Evolutionary conservation across 2,329 filamentous ascomycete species (phyloP).

Genomic region (Microcyclospora tardicrescens): DNA sequence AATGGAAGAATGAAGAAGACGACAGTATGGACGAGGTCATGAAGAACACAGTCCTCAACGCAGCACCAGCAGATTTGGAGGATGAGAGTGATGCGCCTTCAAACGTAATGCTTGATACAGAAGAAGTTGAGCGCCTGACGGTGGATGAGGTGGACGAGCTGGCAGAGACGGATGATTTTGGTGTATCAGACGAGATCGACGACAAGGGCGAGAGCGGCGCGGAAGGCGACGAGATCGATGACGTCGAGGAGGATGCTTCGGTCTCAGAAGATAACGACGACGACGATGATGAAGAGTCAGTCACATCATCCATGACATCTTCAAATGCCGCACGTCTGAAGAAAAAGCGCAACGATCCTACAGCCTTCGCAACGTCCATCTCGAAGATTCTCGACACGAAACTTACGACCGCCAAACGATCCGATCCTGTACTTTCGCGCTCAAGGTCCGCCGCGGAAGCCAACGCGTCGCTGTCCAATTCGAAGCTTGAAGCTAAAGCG

Average conservation of each 20-base stretch:
- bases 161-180: not conserved
- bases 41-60: constrained; percentile 17
- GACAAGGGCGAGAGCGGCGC: constrained; percentile 10
- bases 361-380: constrained; percentile 83
- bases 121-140: constrained; percentile 1
- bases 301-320: constrained; percentile 16
- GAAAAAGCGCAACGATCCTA: constrained; percentile 82
- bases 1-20: constrained; percentile 15
- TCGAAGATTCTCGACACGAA: constrained; percentile 88
- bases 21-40: constrained; percentile 29
- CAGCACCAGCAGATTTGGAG: not conserved
- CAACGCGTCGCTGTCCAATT: constrained; percentile 58
- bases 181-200: constrained; percentile 4
- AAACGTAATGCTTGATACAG: constrained; percentile 15
- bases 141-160: not conserved
- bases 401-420: constrained; percentile 64
- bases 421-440: constrained; percentile 83
- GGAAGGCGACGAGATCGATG: constrained; percentile 16
- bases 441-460: constrained; percentile 62
- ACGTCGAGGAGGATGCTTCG: constrained; percentile 18
- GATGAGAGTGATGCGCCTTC: constrained; percentile 1
- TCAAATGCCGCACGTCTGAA: constrained; percentile 27
- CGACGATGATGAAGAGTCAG: constrained; percentile 23
- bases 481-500: constrained; percentile 70
- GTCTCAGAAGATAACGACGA: constrained; percentile 26